Evolutionary conservation across 441 rosid genomes (phyloP).

Genomic region (Corymbia citriodora): DNA sequence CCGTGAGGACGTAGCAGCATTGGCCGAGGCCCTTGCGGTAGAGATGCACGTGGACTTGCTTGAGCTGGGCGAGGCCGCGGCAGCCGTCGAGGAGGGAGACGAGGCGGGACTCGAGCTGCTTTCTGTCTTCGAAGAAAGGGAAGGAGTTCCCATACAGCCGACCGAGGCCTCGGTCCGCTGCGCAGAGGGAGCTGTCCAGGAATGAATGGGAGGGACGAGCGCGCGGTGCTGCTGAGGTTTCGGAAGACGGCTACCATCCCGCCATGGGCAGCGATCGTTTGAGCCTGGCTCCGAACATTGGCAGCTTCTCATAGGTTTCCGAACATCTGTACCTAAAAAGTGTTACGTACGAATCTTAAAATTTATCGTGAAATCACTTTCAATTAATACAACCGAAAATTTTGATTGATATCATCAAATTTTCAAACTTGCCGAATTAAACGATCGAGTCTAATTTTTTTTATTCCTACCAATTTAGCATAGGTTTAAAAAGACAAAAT

Average conservation of each 20-base stretch:
- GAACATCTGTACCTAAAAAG: background rate
- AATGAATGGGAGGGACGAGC: background rate
- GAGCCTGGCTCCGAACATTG: background rate
- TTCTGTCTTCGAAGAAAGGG: slow-evolving; percentile 18
- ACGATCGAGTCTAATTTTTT: no score
- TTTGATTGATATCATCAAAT: background rate
- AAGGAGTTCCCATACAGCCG: slow-evolving; percentile 9
- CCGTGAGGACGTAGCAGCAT: slow-evolving; percentile 54
- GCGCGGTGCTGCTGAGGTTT: background rate
- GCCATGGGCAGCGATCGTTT: background rate
- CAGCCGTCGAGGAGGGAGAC: slow-evolving; percentile 42
- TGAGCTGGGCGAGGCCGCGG: slow-evolving; percentile 29
- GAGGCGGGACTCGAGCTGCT: slow-evolving; percentile 30
- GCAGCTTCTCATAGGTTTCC: background rate
- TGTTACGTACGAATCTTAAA: background rate
- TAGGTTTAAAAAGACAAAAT: no score
- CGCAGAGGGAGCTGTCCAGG: slow-evolving; percentile 15
- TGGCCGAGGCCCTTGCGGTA: slow-evolving; percentile 40
- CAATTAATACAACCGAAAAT: background rate
- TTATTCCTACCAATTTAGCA: background rate
- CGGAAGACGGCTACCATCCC: background rate
- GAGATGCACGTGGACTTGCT: slow-evolving; percentile 56
- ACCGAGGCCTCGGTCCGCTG: slow-evolving; percentile 2
- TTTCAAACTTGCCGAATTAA: background rate
- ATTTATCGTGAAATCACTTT: background rate